A percentile compares a stretch with the other conserved stretches of the same genome.
Evolutionary conservation across 441 rosid genomes (phyloP).

Genomic region (Sinapis alba): DNA sequence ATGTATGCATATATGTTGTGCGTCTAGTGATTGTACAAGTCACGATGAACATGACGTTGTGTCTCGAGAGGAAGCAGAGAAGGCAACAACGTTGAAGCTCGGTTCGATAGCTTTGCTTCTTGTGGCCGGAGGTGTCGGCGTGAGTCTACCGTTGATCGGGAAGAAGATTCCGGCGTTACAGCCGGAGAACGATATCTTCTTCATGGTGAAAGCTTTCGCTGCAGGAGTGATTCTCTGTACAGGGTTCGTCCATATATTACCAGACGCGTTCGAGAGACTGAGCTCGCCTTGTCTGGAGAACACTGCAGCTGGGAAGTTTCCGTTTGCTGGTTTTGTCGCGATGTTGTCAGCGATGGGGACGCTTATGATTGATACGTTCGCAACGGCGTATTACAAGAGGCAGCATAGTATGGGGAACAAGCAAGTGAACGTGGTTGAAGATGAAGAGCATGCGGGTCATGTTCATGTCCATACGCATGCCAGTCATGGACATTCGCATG

Average conservation of each 20-base stretch:
- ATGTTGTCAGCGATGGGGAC: constrained; percentile 56
- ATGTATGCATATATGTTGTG: constrained; percentile 37
- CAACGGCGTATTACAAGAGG: constrained; percentile 48
- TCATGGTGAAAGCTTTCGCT: constrained; percentile 60
- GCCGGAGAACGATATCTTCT: constrained; percentile 58
- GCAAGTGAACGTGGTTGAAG: constrained; percentile 35
- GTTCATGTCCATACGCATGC: constrained; percentile 56
- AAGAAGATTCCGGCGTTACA: constrained; percentile 46
- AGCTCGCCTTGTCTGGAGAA: constrained; percentile 48
- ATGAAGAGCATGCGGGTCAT: constrained; percentile 49
- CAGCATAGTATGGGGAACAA: constrained; percentile 36
- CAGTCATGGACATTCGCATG: constrained; percentile 59
- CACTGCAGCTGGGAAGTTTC: constrained; percentile 47
- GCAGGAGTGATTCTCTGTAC: constrained; percentile 60
- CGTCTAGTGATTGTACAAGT: constrained; percentile 36
- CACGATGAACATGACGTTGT: constrained; percentile 30
- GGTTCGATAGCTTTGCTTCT: constrained; percentile 39
- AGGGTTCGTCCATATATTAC: constrained; percentile 54
- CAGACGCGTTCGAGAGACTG: constrained; percentile 50
- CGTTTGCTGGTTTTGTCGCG: constrained; percentile 54
- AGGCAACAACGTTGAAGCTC: constrained; percentile 31
- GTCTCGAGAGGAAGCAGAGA: constrained; percentile 26
- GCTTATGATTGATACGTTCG: constrained; percentile 52
- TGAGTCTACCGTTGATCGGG: constrained; percentile 52
- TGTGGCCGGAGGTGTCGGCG: constrained; percentile 52